Percentiles rank a stretch among this genome's conserved stretches.
Conservation (phyloP, 2,329 filamentous ascomycete species). For the Chrysoporthe austroafricana region DNA sequence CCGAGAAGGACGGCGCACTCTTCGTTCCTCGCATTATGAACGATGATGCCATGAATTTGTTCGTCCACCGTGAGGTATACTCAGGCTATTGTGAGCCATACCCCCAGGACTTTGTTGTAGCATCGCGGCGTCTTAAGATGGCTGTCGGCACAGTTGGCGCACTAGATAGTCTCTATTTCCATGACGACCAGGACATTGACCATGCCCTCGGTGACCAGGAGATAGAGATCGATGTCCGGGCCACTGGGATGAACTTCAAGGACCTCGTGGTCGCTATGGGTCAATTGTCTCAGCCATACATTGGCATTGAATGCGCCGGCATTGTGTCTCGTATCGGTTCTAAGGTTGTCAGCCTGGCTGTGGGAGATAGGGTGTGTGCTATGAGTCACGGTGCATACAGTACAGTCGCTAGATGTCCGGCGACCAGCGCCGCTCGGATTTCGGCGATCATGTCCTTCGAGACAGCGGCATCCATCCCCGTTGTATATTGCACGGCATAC, state of each 20-base stretch:
- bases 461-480: constrained; percentile 29
- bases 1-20: constrained; percentile 34
- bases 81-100: constrained; percentile 30
- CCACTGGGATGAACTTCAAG: constrained; percentile 30
- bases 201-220: constrained; percentile 32
- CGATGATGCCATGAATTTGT: constrained; percentile 33
- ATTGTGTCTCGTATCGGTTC: constrained; percentile 29
- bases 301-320: constrained; percentile 36
- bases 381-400: constrained; percentile 12
- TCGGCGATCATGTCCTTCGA: constrained; percentile 24
- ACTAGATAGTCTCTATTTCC: constrained; percentile 25
- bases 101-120: constrained; percentile 29
- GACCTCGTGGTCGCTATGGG: constrained; percentile 42
- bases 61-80: constrained; percentile 32
- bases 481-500: constrained; percentile 35
- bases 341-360: constrained; percentile 21
- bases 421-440: constrained; percentile 20
- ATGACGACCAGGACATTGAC: constrained; percentile 14
- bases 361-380: constrained; percentile 30
- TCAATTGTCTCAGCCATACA: constrained; percentile 31
- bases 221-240: constrained; percentile 34
- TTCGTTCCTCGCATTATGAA: constrained; percentile 33
- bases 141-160: constrained; percentile 22
- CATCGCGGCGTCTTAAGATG: constrained; percentile 30
- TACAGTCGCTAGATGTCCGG: constrained; percentile 9